Conservation (phyloP, 306 rosid species). For the Cicer yamashitae region DNA sequence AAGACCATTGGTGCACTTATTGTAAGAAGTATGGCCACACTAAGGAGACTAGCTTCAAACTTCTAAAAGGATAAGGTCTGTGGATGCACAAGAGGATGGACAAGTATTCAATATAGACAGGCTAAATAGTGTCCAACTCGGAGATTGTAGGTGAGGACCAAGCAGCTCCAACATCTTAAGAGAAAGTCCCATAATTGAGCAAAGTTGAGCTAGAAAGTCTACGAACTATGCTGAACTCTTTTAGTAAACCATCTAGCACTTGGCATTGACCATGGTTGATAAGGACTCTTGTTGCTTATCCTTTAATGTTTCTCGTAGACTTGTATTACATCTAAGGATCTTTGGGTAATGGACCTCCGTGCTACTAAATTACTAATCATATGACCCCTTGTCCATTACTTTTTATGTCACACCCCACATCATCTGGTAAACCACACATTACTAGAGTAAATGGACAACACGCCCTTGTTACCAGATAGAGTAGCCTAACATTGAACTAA, state of each 20-base stretch:
- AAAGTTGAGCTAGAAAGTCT: neutral
- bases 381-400: neutral
- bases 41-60: too few relatives aligned
- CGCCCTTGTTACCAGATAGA: too few relatives aligned
- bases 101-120: too few relatives aligned
- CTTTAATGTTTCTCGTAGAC: neutral
- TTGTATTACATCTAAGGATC: neutral
- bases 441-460: too few relatives aligned
- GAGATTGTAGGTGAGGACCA: neutral
- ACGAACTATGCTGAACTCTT: neutral
- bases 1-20: too few relatives aligned
- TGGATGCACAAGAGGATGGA: too few relatives aligned
- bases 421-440: neutral
- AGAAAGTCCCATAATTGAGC: neutral
- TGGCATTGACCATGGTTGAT: neutral
- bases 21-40: too few relatives aligned
- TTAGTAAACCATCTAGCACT: neutral
- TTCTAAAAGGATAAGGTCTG: too few relatives aligned
- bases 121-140: neutral
- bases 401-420: neutral
- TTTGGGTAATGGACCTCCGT: neutral
- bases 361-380: neutral
- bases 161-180: neutral
- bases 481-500: too few relatives aligned
- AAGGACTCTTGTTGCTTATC: neutral